phyloP scores from a whole-genome alignment of 2,329 filamentous ascomycete genomes.

The Coleophoma crateriformis region DNA sequence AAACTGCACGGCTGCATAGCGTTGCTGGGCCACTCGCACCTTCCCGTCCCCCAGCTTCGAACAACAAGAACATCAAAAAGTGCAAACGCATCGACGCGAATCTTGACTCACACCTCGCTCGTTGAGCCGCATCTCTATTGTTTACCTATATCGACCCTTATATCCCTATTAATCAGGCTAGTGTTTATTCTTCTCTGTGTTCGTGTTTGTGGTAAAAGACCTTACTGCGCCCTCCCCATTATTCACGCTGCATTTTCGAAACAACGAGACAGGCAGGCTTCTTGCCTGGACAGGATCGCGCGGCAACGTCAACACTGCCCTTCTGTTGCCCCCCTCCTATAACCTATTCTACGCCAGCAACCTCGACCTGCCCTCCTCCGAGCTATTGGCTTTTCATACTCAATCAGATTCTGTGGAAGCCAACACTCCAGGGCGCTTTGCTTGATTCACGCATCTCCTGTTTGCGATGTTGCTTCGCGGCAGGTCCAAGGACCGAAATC shows the following conservation, averaged over 20 bases:
- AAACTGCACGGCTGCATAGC: too few relatives aligned
- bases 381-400: too few relatives aligned
- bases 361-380: background rate
- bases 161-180: background rate
- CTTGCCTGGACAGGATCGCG: too few relatives aligned
- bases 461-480: slow-evolving; percentile 21
- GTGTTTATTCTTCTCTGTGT: background rate
- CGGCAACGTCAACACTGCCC: too few relatives aligned
- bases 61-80: too few relatives aligned
- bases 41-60: too few relatives aligned
- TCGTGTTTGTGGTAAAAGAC: background rate
- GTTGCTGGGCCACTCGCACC: too few relatives aligned
- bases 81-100: background rate
- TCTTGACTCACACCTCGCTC: background rate
- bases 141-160: background rate
- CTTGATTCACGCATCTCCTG: background rate
- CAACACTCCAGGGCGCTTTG: too few relatives aligned
- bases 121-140: background rate
- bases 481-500: slow-evolving; percentile 27
- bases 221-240: background rate
- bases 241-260: background rate
- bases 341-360: background rate
- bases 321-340: background rate
- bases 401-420: too few relatives aligned
- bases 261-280: too few relatives aligned